A percentile compares a stretch with the other conserved stretches of the same genome.
These are phyloP conservation scores for Phlebopus sp. DNA, from an alignment of 1,284 basidiomycete genomes.

Conservation along the genomic window DNA sequence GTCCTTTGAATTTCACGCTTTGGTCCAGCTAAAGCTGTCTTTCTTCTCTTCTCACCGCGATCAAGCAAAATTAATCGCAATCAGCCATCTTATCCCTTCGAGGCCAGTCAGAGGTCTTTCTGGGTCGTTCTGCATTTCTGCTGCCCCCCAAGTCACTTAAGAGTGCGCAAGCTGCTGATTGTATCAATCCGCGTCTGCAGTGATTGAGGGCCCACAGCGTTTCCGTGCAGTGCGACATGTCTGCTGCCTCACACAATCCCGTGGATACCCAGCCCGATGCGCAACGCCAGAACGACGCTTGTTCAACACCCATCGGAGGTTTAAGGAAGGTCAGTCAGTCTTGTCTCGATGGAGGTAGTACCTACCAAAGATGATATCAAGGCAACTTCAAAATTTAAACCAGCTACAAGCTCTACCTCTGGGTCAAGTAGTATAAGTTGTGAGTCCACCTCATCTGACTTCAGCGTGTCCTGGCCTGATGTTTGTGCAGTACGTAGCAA, in stretches of 20 bases:
- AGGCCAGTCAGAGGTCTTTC: background rate
- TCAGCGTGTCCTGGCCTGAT: conserved; percentile 7
- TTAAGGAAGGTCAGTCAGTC: conserved; percentile 2
- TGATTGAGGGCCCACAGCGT: background rate
- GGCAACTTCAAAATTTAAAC: conserved; percentile 39
- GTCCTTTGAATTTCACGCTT: too few relatives aligned
- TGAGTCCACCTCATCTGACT: conserved; percentile 7
- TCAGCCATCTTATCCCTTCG: background rate
- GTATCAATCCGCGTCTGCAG: background rate
- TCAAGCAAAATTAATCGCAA: background rate
- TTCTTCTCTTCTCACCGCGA: background rate
- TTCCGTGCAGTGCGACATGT: background rate
- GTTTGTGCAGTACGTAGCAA: conserved; percentile 16
- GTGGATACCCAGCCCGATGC: background rate
- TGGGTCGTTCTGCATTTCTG: background rate
- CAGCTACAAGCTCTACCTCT: conserved; percentile 19
- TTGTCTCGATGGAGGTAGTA: background rate
- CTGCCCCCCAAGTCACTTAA: background rate
- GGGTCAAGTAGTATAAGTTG: background rate
- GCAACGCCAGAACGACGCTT: background rate
- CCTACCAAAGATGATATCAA: background rate
- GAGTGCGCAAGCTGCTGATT: background rate
- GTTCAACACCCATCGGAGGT: background rate
- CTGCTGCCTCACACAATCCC: background rate
- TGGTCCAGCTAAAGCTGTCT: background rate